Evolutionary conservation across 306 rosid species (phyloP).

Genomic region (Erythrophleum fordii): DNA sequence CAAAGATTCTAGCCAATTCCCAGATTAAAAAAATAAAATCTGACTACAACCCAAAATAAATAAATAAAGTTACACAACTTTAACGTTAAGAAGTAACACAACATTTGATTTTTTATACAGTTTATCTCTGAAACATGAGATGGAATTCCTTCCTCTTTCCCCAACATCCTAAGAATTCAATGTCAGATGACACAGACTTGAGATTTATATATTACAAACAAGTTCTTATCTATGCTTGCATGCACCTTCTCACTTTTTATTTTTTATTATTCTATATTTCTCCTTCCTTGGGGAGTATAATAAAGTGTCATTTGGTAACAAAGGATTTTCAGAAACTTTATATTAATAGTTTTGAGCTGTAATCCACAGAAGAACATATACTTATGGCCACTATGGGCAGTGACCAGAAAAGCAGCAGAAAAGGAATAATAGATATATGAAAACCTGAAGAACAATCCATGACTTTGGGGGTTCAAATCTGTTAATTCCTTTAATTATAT

Average conservation of each 20-base stretch:
- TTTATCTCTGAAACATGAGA: background rate
- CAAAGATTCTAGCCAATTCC: constrained; percentile 19
- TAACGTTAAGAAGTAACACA: background rate
- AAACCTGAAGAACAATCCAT: background rate
- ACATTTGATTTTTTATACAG: background rate
- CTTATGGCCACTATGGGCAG: background rate
- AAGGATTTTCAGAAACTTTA: background rate
- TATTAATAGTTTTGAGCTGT: constrained; percentile 9
- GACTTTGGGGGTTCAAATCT: background rate
- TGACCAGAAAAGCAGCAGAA: background rate
- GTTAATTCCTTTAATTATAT: too few relatives aligned
- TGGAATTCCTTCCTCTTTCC: background rate
- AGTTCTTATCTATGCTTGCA: background rate
- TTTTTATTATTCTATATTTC: background rate
- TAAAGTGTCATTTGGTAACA: background rate
- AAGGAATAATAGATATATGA: background rate
- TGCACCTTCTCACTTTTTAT: background rate
- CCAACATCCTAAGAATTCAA: background rate
- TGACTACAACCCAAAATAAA: background rate
- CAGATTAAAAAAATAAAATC: background rate
- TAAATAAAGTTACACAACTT: background rate
- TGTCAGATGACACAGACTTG: background rate
- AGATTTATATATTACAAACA: background rate
- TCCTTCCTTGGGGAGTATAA: background rate
- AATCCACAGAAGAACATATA: constrained; percentile 5